Evolutionary conservation across 495 filamentous ascomycete genomes (phyloP).

Genomic region (Neurospora cerealis): DNA sequence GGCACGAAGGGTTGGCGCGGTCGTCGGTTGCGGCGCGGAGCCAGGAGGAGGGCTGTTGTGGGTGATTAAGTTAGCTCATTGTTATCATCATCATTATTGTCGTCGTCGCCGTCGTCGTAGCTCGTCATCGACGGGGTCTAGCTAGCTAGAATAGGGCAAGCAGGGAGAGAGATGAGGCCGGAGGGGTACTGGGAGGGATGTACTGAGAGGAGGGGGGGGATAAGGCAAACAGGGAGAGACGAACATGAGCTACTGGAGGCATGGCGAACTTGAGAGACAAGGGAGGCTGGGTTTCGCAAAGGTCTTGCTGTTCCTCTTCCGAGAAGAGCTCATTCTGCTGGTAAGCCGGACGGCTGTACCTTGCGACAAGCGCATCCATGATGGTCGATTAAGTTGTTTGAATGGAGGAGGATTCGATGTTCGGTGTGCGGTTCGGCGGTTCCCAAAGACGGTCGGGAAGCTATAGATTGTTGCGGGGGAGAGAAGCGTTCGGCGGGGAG

Average conservation of each 20-base stretch:
- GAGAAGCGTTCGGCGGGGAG: not conserved
- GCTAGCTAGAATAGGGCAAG: not conserved
- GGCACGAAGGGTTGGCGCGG: constrained; percentile 87
- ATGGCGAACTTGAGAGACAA: constrained; percentile 85
- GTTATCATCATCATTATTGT: constrained; percentile 4
- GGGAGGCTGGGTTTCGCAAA: constrained; percentile 51
- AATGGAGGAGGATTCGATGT: not conserved
- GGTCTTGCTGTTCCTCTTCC: constrained; percentile 67
- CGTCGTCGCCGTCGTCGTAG: not conserved
- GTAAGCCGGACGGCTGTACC: constrained; percentile 63
- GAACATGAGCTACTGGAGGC: constrained; percentile 85
- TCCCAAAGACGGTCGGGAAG: not conserved
- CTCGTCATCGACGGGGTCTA: not conserved
- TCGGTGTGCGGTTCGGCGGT: not conserved
- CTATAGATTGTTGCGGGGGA: not conserved
- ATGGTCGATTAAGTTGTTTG: not conserved
- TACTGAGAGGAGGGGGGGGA: not conserved
- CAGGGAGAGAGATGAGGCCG: not conserved
- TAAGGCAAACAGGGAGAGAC: constrained; percentile 14
- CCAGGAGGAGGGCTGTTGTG: constrained; percentile 66
- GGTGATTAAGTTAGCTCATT: not conserved
- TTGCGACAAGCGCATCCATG: constrained; percentile 91
- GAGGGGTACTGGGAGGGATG: not conserved
- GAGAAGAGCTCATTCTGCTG: constrained; percentile 61
- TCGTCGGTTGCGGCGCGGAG: constrained; percentile 96